Evolutionary conservation across 257 asterid species (phyloP), one percentile per base, ranked within the genome.

Genomic region (Solanum pinnatisectum): DNA sequence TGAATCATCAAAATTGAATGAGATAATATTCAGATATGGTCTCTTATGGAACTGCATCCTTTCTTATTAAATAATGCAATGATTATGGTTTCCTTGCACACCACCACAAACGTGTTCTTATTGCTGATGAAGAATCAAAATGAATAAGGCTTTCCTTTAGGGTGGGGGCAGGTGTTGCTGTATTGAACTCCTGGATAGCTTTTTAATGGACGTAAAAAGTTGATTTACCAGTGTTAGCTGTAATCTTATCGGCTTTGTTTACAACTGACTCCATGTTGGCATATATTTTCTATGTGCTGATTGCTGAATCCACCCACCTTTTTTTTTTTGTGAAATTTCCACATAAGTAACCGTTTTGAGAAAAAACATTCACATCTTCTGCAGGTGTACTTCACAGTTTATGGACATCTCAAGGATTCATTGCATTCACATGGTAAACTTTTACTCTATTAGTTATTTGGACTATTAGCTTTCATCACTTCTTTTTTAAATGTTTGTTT

Each of bases 341-440:
- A 30, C 84, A 37, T 76, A 25, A 79, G 11, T 27, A 81, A 81
- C 49, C 15, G 20, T 39, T 30, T 65, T 91, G 89, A 91, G 52
- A 78, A 44, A 86, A 87, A 60, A 10, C 84, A 74, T 89, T 84
- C 85, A 56, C 63, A 83, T 74, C 63, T n/a, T 89, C 67, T 93
- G 90, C 91, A 97, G 99, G 99, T 97, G 8, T 97, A 96, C 93
- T 97, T 97, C 88, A 90, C 99, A 44, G 98, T 97, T 88, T 97
- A 97, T 92, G 98, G 98, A 59, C 94, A 95, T 85, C 97, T 97
- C 77, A 97, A 95, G 91, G 96, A 92, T 90, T 85, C 87, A 27
- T 89, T 97, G 89, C 95, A 90, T 89, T 88, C 98, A 49, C 91
- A 93, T 90, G 98, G 99, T 97, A 88, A 87, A 93, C 81, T 36